phyloP scores from a whole-genome alignment of 345 rosid genomes.

The Heritiera littoralis region DNA sequence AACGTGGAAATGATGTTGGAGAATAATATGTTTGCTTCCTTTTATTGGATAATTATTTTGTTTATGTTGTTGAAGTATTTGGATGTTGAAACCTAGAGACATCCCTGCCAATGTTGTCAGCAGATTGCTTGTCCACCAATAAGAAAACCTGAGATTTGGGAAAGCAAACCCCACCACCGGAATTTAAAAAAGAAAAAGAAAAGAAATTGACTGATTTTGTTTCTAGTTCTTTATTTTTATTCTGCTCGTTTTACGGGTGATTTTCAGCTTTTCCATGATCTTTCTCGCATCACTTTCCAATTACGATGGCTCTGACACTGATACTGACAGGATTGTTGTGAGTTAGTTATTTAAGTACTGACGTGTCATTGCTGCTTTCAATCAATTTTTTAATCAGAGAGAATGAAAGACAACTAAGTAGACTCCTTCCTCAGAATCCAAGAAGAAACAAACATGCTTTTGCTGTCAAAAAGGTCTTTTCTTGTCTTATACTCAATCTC shows the following conservation, averaged over 20 bases:
- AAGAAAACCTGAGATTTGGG: slow-evolving; percentile 17
- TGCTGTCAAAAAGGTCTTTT: slow-evolving; percentile 20
- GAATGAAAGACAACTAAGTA: slow-evolving; percentile 10
- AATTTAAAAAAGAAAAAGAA: not conserved
- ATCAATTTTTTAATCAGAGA: slow-evolving; percentile 13
- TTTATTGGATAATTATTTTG: slow-evolving; percentile 4
- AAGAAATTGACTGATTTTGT: slow-evolving; percentile 26
- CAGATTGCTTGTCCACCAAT: slow-evolving; percentile 27
- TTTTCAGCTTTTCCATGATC: not conserved
- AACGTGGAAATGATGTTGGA: slow-evolving; percentile 26
- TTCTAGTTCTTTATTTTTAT: slow-evolving; percentile 28
- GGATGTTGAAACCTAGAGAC: slow-evolving; percentile 16
- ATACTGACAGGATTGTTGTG: slow-evolving; percentile 20
- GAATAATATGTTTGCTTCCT: not conserved
- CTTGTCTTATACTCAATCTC: slow-evolving; percentile 35
- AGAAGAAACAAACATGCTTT: slow-evolving; percentile 9
- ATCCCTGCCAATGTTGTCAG: slow-evolving; percentile 32
- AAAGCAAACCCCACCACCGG: slow-evolving; percentile 28
- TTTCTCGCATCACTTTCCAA: slow-evolving; percentile 37
- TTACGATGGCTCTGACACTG: slow-evolving; percentile 28
- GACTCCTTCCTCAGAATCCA: slow-evolving; percentile 15
- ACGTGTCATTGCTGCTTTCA: slow-evolving; percentile 27
- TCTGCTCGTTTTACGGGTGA: slow-evolving; percentile 4
- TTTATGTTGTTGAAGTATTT: not conserved
- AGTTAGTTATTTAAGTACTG: slow-evolving; percentile 28